Percentiles rank a stretch among this genome's conserved stretches.
phyloP scores from a whole-genome alignment of 1,139 yeast species.

The Kodamaea suecica region DNA sequence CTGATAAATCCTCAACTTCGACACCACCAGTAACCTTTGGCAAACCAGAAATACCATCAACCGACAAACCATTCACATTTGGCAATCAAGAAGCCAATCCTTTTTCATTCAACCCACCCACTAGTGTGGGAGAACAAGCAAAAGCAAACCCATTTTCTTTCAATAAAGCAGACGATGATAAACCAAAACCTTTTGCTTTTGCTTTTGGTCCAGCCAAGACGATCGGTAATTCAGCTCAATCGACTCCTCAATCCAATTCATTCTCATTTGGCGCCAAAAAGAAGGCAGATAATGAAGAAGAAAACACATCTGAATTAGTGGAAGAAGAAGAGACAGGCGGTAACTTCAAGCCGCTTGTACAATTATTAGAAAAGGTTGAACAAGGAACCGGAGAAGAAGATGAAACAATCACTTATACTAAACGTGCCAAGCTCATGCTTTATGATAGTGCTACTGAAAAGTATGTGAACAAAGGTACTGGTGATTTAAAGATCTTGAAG shows the following conservation, averaged over 20 bases:
- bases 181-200: slow-evolving; percentile 16
- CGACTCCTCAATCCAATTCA: too few species aligned
- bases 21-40: slow-evolving; percentile 8
- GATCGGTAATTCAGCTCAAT: background rate
- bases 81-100: slow-evolving; percentile 8
- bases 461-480: slow-evolving; percentile 69
- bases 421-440: slow-evolving; percentile 70
- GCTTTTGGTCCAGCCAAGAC: slow-evolving; percentile 15
- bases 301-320: slow-evolving; percentile 23
- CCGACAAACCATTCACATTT: slow-evolving; percentile 12
- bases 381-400: slow-evolving; percentile 77
- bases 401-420: slow-evolving; percentile 62
- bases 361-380: slow-evolving; percentile 46
- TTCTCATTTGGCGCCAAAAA: slow-evolving; percentile 14
- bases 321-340: slow-evolving; percentile 43
- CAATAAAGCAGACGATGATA: slow-evolving; percentile 12
- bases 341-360: slow-evolving; percentile 47
- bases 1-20: background rate
- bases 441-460: slow-evolving; percentile 50
- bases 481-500: slow-evolving; percentile 71
- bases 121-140: too few species aligned
- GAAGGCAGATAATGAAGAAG: slow-evolving; percentile 11
- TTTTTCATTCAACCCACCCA: too few species aligned
- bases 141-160: slow-evolving; percentile 12
- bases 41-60: slow-evolving; percentile 1